Conservation (phyloP, 2,329 filamentous ascomycete species). For the Colletotrichum incanum region DNA sequence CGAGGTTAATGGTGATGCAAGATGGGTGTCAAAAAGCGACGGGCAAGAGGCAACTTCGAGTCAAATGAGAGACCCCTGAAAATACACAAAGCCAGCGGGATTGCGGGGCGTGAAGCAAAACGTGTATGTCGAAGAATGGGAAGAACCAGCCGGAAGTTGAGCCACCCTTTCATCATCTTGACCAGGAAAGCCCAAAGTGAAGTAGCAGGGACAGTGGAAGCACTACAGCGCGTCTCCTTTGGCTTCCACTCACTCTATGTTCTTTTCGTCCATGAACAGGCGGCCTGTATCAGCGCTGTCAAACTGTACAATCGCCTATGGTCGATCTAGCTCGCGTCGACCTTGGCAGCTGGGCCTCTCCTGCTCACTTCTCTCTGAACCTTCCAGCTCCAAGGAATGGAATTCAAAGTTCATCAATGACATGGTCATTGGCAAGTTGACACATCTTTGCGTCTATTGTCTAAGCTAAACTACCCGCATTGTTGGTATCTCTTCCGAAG, state of each 20-base stretch:
- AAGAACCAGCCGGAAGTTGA: background rate
- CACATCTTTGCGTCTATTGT: constrained; percentile 7
- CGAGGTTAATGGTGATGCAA: background rate
- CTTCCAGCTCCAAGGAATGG: no score
- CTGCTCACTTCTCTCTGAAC: background rate
- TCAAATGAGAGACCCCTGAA: background rate
- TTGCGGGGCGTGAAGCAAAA: background rate
- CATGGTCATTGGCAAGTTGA: background rate
- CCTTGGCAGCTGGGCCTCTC: background rate
- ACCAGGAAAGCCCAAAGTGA: background rate
- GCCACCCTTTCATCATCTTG: background rate
- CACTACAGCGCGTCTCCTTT: constrained; percentile 22
- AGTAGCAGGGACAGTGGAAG: background rate
- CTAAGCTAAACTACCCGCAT: constrained; percentile 22
- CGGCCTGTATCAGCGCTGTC: background rate
- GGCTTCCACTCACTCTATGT: background rate
- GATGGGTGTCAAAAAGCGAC: background rate
- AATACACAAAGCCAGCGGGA: background rate
- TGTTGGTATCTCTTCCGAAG: constrained; percentile 28
- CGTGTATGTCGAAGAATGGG: background rate
- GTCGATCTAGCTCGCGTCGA: background rate
- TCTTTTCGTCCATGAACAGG: no score
- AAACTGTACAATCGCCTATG: background rate
- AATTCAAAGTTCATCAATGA: no score
- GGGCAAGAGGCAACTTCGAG: background rate